Percentiles rank a stretch among this genome's conserved stretches.
phyloP scores from a whole-genome alignment of 2,329 filamentous ascomycete species.

The Apiospora hydei region DNA sequence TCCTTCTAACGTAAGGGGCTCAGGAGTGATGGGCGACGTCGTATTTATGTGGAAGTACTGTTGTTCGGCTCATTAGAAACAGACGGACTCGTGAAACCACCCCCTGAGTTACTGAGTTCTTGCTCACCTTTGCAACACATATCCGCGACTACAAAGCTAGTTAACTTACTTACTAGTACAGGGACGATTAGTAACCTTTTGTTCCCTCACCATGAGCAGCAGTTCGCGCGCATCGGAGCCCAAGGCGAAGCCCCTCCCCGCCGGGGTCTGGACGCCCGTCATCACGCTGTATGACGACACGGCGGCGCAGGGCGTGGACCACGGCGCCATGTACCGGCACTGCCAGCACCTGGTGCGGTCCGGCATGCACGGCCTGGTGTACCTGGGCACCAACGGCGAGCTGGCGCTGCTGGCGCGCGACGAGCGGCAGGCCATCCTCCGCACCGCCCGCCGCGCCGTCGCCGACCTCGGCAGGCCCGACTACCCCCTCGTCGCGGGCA shows the following conservation, averaged over 20 bases:
- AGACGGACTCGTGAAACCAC: not conserved
- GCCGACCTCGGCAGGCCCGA: conserved; percentile 42
- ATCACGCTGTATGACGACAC: conserved; percentile 53
- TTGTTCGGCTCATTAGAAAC: not conserved
- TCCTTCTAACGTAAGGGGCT: not conserved
- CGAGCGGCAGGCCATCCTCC: conserved; percentile 51
- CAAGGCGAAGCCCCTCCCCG: conserved; percentile 44
- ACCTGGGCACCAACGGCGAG: conserved; percentile 56
- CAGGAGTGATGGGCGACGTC: not conserved
- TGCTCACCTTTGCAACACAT: not conserved
- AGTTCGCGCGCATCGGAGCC: conserved; percentile 25
- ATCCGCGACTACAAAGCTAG: no score
- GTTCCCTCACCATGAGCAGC: conserved; percentile 22
- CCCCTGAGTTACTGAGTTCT: no score
- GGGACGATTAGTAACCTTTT: no score
- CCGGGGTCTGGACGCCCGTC: conserved; percentile 55
- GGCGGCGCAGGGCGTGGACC: conserved; percentile 49
- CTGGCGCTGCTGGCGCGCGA: conserved; percentile 49
- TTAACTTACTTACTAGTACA: not conserved
- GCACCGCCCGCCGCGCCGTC: conserved; percentile 47
- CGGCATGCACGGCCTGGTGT: conserved; percentile 54
- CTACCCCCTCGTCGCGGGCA: conserved; percentile 54
- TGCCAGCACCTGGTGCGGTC: conserved; percentile 50
- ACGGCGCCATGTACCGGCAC: conserved; percentile 52
- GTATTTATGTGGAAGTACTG: not conserved